Percentiles rank a stretch among this genome's conserved stretches.
These are phyloP conservation scores for Silene noctiflora DNA, from an alignment of 179 eudicot genomes.

Conservation along the genomic window DNA sequence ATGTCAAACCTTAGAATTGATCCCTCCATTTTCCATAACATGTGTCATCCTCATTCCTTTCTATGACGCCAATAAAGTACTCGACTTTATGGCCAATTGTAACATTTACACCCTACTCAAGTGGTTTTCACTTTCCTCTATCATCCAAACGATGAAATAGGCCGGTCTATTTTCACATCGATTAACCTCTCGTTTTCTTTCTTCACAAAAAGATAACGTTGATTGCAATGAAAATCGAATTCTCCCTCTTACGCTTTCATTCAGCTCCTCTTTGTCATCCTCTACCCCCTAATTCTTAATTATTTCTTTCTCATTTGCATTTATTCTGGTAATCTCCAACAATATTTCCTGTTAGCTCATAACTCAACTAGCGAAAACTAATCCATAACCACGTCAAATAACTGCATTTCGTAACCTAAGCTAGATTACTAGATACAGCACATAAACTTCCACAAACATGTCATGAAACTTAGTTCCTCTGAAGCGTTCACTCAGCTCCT, in stretches of 20 bases:
- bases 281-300: neutral
- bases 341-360: neutral
- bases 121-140: neutral
- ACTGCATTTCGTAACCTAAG: too few species aligned
- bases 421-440: too few species aligned
- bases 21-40: neutral
- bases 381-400: too few species aligned
- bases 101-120: neutral
- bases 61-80: neutral
- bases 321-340: too few species aligned
- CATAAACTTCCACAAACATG: neutral
- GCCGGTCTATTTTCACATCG: neutral
- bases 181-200: neutral
- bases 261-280: neutral
- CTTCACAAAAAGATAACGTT: too few species aligned
- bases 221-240: too few species aligned
- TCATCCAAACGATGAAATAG: neutral
- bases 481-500: neutral
- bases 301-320: too few species aligned
- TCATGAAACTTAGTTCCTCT: too few species aligned
- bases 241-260: too few species aligned
- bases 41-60: neutral
- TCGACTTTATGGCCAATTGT: neutral
- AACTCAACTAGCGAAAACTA: too few species aligned
- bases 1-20: neutral